Evolutionary conservation across 2,329 filamentous ascomycete genomes (phyloP).

Genomic region (Fusarium siculi): DNA sequence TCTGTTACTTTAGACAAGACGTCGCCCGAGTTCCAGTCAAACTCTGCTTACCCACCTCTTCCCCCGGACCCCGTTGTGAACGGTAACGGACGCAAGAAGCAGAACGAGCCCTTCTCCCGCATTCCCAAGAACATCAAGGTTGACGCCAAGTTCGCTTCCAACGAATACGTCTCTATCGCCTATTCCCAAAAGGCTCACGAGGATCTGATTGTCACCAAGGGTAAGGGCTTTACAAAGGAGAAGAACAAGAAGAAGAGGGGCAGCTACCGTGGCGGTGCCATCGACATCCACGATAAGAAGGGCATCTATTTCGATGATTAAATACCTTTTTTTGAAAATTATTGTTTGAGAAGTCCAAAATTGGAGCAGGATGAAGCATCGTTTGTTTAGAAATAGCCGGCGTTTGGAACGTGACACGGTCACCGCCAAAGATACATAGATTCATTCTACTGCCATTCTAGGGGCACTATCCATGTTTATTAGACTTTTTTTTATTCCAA

Average conservation of each 20-base stretch:
- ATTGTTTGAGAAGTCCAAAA: not conserved
- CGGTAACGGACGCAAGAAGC: constrained; percentile 57
- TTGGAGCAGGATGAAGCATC: constrained; percentile 14
- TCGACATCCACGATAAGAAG: constrained; percentile 84
- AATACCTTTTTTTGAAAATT: constrained; percentile 26
- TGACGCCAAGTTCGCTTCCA: constrained; percentile 77
- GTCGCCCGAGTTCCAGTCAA: constrained; percentile 53
- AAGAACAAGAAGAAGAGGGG: constrained; percentile 99
- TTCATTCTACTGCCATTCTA: constrained; percentile 10
- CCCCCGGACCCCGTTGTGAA: constrained; percentile 60
- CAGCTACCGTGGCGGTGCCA: constrained; percentile 87
- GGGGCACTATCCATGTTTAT: not conserved
- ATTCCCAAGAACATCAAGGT: constrained; percentile 76
- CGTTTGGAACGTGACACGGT: constrained; percentile 37
- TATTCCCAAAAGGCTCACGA: constrained; percentile 91
- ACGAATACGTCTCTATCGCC: constrained; percentile 83
- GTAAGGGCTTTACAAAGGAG: constrained; percentile 98
- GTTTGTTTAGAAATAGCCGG: constrained; percentile 40
- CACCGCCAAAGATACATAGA: constrained; percentile 33
- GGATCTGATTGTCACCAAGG: constrained; percentile 89
- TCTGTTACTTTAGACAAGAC: constrained; percentile 63
- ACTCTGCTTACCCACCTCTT: constrained; percentile 59
- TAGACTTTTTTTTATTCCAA: constrained; percentile 4
- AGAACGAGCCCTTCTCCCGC: constrained; percentile 79
- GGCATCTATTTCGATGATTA: constrained; percentile 96